Percentiles rank a stretch among this genome's conserved stretches.
Conservation (phyloP, 2,329 filamentous ascomycete genomes). For the Aspergillus puulaauensis region DNA sequence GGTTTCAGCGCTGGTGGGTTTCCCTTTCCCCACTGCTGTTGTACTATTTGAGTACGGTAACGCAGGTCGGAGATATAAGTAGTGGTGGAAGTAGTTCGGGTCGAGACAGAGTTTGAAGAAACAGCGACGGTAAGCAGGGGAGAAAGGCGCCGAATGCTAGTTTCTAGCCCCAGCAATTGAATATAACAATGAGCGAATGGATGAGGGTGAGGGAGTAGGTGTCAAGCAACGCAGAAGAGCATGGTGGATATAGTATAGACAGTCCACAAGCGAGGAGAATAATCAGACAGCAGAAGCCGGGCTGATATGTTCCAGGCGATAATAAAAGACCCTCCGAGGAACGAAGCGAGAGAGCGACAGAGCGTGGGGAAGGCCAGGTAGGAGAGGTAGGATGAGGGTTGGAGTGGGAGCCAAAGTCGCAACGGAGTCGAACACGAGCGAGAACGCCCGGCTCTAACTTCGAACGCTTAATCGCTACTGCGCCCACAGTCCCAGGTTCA, state of each 20-base stretch:
- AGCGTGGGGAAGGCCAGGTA: slow-evolving; percentile 7
- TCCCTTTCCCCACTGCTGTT: neutral
- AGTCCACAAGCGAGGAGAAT: neutral
- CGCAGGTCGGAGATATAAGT: neutral
- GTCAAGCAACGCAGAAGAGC: slow-evolving; percentile 6
- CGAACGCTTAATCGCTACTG: neutral
- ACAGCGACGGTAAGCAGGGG: neutral
- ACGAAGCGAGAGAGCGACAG: neutral
- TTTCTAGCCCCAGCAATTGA: neutral
- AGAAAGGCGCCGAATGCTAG: neutral
- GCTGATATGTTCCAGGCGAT: neutral
- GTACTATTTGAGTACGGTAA: neutral
- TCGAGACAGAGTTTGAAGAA: neutral
- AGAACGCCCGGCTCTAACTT: neutral
- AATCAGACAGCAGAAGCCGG: neutral
- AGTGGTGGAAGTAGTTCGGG: neutral
- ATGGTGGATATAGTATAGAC: slow-evolving; percentile 3
- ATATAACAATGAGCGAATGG: neutral
- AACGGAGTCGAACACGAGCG: slow-evolving; percentile 1
- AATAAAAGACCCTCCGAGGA: neutral
- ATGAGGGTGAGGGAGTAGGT: neutral
- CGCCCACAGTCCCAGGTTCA: neutral
- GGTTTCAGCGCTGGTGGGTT: neutral
- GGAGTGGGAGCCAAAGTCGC: neutral
- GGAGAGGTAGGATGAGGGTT: neutral